Base-by-base conservation (phyloP, 768 basidiomycete species). In the Pleurotus eryngii region DNA sequence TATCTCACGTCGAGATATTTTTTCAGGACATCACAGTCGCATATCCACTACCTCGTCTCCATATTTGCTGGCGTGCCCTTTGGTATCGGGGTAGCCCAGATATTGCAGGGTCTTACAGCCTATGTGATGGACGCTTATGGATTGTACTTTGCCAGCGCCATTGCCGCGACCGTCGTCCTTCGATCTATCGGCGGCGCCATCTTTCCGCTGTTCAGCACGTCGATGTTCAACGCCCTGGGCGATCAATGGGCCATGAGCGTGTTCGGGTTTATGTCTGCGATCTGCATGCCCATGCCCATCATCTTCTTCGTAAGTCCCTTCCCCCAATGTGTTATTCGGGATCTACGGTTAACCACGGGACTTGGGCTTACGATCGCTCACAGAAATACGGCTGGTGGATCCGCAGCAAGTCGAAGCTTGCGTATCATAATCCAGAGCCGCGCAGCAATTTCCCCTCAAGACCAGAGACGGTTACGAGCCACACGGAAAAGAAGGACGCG, bases 51-150 rank as follows among this genome's bases (percentile, higher is more conserved):
- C 82, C 80, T 86, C 57, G 82, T 84, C 2, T 84, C 87, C 11
- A 82, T 90, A 67, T 68, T 89, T 39, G 83, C 82, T 15, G 85
- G 82, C 14, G 71, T 81, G 9, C 87, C 87, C 11, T 90, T 90
- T 67, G 90, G 89, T 22, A 65, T 73, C 15, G 83, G 84, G 14
- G 79, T 85, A 57, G 78, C 86, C n/a, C 74, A 83, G 60, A 81
- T 89, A 57, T 74, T 89, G 71, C 80, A 85, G 61, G 79, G 80
- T 46, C 70, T 86, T n/a, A 81, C 84, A 42, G 81, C 83, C 3
- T 89, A 89, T 71, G 75, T 89, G 57, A 85, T 90, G 80, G 87
- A 89, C 64, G 73, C 82, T 12, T 89, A 89, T 72, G 75, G 76
- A 45, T 73, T 87, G 45, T 85, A 85, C 68, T 82, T 79, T 59